Conservation (phyloP, 768 basidiomycete species). For the Suillus spraguei region DNA sequence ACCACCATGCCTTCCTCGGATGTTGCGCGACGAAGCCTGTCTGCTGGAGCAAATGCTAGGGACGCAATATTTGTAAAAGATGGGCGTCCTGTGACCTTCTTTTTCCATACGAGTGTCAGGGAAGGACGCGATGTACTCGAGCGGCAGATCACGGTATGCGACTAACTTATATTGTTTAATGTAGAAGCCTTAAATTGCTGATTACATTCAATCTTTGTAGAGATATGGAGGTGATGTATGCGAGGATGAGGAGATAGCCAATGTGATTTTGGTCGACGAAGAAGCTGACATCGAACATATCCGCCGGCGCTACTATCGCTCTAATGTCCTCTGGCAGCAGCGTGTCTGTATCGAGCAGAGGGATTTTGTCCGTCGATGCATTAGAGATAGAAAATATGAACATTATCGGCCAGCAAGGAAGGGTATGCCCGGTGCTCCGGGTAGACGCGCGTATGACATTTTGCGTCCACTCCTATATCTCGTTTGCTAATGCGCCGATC, state of each 20-base stretch:
- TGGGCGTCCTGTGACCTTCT: slow-evolving; percentile 26
- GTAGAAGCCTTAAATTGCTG: not conserved
- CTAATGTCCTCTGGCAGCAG: slow-evolving; percentile 18
- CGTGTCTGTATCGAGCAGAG: slow-evolving; percentile 26
- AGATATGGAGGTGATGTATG: slow-evolving; percentile 25
- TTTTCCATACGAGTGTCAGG: slow-evolving; percentile 29
- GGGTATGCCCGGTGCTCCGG: slow-evolving; percentile 28
- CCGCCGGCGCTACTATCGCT: slow-evolving; percentile 29
- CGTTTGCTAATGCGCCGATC: not conserved
- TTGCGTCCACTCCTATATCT: not conserved
- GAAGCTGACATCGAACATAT: slow-evolving; percentile 26
- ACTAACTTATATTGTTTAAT: not conserved
- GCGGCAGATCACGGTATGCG: slow-evolving; percentile 24
- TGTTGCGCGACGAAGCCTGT: slow-evolving; percentile 8
- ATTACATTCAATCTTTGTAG: slow-evolving; percentile 10
- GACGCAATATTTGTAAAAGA: slow-evolving; percentile 26
- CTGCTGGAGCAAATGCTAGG: slow-evolving; percentile 5
- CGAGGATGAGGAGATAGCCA: slow-evolving; percentile 16
- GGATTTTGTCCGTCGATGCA: slow-evolving; percentile 28
- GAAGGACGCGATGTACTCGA: slow-evolving; percentile 22
- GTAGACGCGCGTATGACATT: slow-evolving; percentile 10
- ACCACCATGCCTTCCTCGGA: not conserved
- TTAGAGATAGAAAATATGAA: slow-evolving; percentile 18
- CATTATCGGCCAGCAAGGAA: slow-evolving; percentile 11
- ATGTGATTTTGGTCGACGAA: slow-evolving; percentile 34